A percentile compares a stretch with the other conserved stretches of the same genome.
Conservation (phyloP, 2,329 filamentous ascomycete genomes). For the Dactylonectria macrodidyma region DNA sequence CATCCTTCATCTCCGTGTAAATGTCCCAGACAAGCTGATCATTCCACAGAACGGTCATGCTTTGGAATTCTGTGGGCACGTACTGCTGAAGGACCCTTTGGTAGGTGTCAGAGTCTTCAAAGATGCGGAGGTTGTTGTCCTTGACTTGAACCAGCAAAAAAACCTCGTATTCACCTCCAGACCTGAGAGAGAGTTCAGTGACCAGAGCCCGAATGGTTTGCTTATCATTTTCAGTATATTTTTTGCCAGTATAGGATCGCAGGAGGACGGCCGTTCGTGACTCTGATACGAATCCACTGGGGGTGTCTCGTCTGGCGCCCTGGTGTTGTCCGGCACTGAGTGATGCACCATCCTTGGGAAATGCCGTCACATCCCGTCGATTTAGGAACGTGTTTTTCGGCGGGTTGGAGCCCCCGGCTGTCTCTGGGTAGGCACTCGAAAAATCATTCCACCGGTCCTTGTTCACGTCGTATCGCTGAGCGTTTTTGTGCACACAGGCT, state of each 20-base stretch:
- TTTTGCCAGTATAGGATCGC: slow-evolving; percentile 81
- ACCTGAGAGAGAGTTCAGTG: slow-evolving; percentile 81
- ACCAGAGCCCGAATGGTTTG: slow-evolving; percentile 85
- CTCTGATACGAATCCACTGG: slow-evolving; percentile 53
- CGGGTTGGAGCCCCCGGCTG: slow-evolving; percentile 37
- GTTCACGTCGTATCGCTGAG: slow-evolving; percentile 70
- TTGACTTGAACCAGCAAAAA: slow-evolving; percentile 87
- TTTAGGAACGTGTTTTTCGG: slow-evolving; percentile 29
- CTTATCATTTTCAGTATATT: slow-evolving; percentile 84
- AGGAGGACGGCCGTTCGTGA: slow-evolving; percentile 81
- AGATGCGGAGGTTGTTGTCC: slow-evolving; percentile 70
- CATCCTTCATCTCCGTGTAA: slow-evolving; percentile 82
- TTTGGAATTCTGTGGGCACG: slow-evolving; percentile 78
- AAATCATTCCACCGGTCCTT: slow-evolving; percentile 60
- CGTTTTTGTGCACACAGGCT: slow-evolving; percentile 76
- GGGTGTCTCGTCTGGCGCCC: slow-evolving; percentile 27
- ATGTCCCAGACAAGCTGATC: slow-evolving; percentile 81
- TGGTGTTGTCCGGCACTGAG: background rate
- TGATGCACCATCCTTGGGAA: background rate
- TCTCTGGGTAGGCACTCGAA: slow-evolving; percentile 58
- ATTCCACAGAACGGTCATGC: slow-evolving; percentile 82
- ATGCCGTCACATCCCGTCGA: slow-evolving; percentile 27
- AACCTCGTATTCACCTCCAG: slow-evolving; percentile 86
- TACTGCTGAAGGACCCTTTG: slow-evolving; percentile 71
- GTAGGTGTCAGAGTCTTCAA: slow-evolving; percentile 72